Conservation (phyloP, 75 land plant genomes). For the Azolla pinnata region DNA sequence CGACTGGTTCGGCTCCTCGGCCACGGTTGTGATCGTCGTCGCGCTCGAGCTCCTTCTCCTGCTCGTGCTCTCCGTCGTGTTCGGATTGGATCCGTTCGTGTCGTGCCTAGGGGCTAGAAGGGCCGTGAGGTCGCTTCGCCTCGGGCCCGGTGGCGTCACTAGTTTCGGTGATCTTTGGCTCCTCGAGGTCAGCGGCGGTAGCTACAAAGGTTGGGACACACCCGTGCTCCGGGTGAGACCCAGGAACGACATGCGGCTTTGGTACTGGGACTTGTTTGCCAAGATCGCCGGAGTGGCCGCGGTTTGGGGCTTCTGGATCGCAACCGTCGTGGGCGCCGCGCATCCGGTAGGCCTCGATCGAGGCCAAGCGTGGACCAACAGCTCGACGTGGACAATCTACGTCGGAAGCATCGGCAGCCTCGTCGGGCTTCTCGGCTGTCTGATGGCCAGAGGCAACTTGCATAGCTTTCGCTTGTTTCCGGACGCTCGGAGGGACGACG, state of each 20-base stretch:
- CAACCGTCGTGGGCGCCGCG: background rate
- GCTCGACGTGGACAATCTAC: background rate
- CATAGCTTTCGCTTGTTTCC: too few species aligned
- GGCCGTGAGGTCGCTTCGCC: background rate
- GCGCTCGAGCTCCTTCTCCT: background rate
- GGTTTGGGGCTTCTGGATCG: background rate
- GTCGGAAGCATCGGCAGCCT: background rate
- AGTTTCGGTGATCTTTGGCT: background rate
- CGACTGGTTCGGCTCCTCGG: background rate
- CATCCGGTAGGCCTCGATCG: constrained; percentile 1
- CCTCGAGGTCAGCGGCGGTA: background rate
- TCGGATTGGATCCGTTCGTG: background rate
- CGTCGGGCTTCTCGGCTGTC: background rate
- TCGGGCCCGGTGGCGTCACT: background rate
- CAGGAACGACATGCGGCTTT: background rate
- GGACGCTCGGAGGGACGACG: background rate
- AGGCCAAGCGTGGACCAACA: background rate
- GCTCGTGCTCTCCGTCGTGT: background rate
- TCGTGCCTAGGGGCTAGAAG: background rate
- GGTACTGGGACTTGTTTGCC: background rate
- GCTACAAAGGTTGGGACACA: background rate
- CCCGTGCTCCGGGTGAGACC: background rate
- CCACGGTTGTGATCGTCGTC: background rate
- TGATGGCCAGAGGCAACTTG: background rate
- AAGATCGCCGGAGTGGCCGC: background rate